Evolutionary conservation across 73 alveolate species (phyloP).

Genomic region (Vitrella brassicaformis): DNA sequence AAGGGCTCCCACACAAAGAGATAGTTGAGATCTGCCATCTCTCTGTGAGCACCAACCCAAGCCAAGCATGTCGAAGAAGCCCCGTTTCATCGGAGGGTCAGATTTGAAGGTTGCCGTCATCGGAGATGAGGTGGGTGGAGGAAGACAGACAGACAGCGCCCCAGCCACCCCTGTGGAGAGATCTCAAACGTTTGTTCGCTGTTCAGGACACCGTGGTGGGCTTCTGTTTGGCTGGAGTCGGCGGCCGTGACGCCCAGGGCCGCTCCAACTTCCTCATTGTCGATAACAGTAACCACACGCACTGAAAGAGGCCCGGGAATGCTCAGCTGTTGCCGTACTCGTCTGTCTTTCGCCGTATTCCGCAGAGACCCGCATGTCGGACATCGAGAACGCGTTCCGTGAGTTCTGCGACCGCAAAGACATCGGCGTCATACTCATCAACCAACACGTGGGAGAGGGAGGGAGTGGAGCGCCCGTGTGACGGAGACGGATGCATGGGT

Average conservation of each 20-base stretch:
- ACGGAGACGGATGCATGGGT: too few species aligned
- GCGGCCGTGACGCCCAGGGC: conserved; percentile 65
- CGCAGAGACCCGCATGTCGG: conserved; percentile 50
- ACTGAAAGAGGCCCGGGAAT: too few species aligned
- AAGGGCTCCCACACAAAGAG: too few species aligned
- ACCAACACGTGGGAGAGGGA: conserved; percentile 67
- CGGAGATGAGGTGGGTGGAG: conserved; percentile 58
- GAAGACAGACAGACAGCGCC: background rate
- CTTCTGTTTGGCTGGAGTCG: conserved; percentile 68
- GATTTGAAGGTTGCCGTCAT: conserved; percentile 46
- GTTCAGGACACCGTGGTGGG: conserved; percentile 63
- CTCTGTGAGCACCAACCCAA: too few species aligned
- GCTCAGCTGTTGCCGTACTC: conserved; percentile 36
- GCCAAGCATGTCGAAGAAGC: background rate
- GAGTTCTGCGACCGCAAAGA: conserved; percentile 59
- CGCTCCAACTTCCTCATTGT: conserved; percentile 45
- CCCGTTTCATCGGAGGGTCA: background rate
- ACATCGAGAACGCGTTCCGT: conserved; percentile 56
- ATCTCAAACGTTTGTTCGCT: background rate
- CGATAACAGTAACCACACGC: conserved; percentile 1
- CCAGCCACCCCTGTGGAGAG: background rate
- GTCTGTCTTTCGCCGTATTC: background rate
- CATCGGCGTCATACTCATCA: conserved; percentile 66
- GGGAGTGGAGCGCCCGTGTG: too few species aligned
- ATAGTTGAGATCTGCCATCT: too few species aligned